Base-by-base conservation (phyloP, 805 yeast species). In the Cyberlindnera misumaiensis region DNA sequence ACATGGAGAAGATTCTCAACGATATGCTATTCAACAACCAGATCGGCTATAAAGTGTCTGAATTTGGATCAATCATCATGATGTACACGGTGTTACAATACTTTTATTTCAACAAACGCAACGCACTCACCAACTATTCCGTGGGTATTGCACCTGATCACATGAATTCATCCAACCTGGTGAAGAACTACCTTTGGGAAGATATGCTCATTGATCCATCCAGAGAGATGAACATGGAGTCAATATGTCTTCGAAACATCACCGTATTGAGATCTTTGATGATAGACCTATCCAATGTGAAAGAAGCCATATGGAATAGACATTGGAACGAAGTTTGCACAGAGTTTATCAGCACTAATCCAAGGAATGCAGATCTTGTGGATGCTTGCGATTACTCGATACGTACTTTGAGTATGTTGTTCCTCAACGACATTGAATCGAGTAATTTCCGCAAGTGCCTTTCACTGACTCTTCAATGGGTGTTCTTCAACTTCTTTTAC, bases 11-110 rank as follows among this genome's bases (percentile, higher is more conserved):
- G 42, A 63, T 61, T 34, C 40, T 67, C 39, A 49, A 59, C 40
- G 54, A 60, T 46, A 58, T 64, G 55, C 48, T 64, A 46, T 49
- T 67, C 58, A 62, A 66, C 29, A 56, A 63, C 42, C 69, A 63
- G 43, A 65, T 67, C 25, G 60, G 62, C 44, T 53, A 55, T 34
- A 55, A 55, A 30, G 34, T 55, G 12, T 52, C 60, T 5, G 73
- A 69, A 42, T 67, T 58, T 53, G 73, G 73, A 3, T 60, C 70
- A 16, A 54, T 60, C 14, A 61, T 69, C 43, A 46, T 68, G 14
- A 70, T 65, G 48, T 64, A 63, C 44, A 68, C 68, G 1, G 49
- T 68, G 10, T 63, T 65, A 36, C 73, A 68, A 41, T 59, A 55
- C 32, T 53, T 56, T 30, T 54, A 47, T 30, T 47, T 44, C 25